Conservation (phyloP, 2,329 filamentous ascomycete species). For the Berkeleyomyces rouxiae region DNA sequence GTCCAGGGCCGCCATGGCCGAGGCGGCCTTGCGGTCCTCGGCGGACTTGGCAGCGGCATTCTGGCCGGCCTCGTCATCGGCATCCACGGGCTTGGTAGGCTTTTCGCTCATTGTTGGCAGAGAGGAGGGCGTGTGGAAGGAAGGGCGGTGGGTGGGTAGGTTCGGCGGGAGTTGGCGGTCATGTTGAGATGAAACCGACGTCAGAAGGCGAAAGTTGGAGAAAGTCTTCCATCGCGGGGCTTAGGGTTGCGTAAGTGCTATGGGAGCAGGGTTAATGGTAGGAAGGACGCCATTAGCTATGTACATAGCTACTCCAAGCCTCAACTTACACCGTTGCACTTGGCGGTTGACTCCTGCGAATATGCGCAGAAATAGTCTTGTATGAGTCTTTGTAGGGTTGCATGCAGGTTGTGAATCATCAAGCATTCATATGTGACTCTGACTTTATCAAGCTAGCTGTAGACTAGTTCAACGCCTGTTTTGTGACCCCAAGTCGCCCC, state of each 20-base stretch:
- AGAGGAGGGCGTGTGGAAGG: not conserved
- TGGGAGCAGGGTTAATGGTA: too few species aligned
- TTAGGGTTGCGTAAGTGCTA: not conserved
- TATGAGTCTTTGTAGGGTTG: not conserved
- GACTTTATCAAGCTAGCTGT: not conserved
- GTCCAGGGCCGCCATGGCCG: constrained; percentile 56
- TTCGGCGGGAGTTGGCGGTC: not conserved
- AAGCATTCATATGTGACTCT: not conserved
- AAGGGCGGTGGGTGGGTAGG: too few species aligned
- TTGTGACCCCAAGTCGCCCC: not conserved
- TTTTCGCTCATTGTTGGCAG: not conserved
- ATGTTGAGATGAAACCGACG: not conserved
- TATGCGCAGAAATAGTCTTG: not conserved
- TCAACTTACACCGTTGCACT: not conserved
- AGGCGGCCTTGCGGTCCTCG: constrained; percentile 62
- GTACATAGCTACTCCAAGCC: not conserved
- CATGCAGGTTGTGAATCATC: not conserved
- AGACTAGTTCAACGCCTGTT: not conserved
- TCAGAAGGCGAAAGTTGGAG: not conserved
- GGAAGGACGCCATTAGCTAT: not conserved
- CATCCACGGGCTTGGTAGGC: constrained; percentile 16
- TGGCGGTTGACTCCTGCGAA: not conserved
- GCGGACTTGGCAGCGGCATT: constrained; percentile 41
- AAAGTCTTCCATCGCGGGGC: not conserved
- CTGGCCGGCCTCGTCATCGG: constrained; percentile 41